phyloP scores from a whole-genome alignment of 805 yeast genomes.

The Myxozyma mucilagina region DNA sequence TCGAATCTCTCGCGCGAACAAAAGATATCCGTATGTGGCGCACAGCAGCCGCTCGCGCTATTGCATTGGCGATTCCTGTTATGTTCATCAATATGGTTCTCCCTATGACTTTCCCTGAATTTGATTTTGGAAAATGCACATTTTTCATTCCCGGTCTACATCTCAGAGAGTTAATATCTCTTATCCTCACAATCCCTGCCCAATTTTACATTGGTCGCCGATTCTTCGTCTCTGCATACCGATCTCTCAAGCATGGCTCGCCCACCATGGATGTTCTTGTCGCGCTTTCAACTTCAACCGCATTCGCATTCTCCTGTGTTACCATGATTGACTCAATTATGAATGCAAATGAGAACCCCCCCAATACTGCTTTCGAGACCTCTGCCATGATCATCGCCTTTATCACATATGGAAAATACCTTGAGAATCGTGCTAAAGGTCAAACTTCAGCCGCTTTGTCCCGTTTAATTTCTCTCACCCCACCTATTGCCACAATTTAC shows the following conservation, averaged over 20 bases:
- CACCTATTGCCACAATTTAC: conserved; percentile 69
- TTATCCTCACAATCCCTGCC: conserved; percentile 57
- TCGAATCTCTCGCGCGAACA: conserved; percentile 63
- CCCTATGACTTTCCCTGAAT: conserved; percentile 31
- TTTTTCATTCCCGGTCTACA: conserved; percentile 60
- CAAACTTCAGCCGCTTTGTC: conserved; percentile 89
- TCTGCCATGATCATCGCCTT: conserved; percentile 80
- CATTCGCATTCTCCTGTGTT: conserved; percentile 70
- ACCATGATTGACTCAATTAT: conserved; percentile 52
- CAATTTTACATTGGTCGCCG: conserved; percentile 67
- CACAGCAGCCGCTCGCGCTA: conserved; percentile 52
- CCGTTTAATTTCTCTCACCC: conserved; percentile 74
- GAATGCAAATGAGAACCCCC: conserved; percentile 47
- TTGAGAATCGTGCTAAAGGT: conserved; percentile 91
- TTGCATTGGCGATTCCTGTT: conserved; percentile 64
- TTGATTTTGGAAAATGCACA: conserved; percentile 36
- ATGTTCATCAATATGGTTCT: conserved; percentile 46
- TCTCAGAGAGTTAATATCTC: conserved; percentile 61
- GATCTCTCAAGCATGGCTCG: conserved; percentile 64
- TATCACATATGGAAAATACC: conserved; percentile 85
- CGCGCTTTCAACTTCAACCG: conserved; percentile 74
- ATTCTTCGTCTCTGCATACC: conserved; percentile 65
- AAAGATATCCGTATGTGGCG: conserved; percentile 77
- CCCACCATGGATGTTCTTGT: conserved; percentile 93
- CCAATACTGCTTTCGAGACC: conserved; percentile 74